Evolutionary conservation across 2,329 filamentous ascomycete species (phyloP).

Genomic region (Colletotrichum ledebouriae): DNA sequence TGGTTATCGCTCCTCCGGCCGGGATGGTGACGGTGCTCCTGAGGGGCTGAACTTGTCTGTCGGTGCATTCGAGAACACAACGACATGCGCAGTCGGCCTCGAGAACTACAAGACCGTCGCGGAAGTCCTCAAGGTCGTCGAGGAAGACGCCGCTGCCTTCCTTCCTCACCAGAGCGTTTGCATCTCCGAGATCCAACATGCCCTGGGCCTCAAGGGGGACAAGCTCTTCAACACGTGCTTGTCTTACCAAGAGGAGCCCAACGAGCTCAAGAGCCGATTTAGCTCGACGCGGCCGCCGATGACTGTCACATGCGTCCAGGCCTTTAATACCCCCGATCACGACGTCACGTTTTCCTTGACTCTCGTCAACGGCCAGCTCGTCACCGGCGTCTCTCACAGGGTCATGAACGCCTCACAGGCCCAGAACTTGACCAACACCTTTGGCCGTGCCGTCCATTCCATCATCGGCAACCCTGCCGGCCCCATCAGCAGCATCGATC

Average conservation of each 20-base stretch:
- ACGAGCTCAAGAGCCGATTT: constrained; percentile 52
- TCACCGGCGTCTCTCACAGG: constrained; percentile 59
- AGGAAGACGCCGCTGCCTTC: constrained; percentile 49
- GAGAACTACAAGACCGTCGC: constrained; percentile 50
- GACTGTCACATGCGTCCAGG: constrained; percentile 52
- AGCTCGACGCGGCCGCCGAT: constrained; percentile 47
- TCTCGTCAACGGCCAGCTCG: constrained; percentile 57
- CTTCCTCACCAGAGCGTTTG: constrained; percentile 61
- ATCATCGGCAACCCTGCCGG: constrained; percentile 59
- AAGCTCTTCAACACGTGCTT: constrained; percentile 66
- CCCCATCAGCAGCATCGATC: constrained; percentile 60
- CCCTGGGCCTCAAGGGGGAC: constrained; percentile 57
- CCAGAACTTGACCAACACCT: constrained; percentile 63
- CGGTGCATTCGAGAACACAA: constrained; percentile 60
- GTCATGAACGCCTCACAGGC: constrained; percentile 59
- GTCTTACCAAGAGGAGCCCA: constrained; percentile 59
- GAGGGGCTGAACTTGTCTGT: constrained; percentile 57
- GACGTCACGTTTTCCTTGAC: constrained; percentile 62
- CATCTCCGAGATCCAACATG: constrained; percentile 61
- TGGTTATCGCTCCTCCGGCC: constrained; percentile 62
- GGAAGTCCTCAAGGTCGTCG: constrained; percentile 50
- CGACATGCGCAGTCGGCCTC: constrained; percentile 53
- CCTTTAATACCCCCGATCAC: constrained; percentile 60
- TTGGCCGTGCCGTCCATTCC: constrained; percentile 64
- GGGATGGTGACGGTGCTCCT: constrained; percentile 58